Base-by-base conservation (phyloP, 257 asterid genomes). In the Plantago major region DNA sequence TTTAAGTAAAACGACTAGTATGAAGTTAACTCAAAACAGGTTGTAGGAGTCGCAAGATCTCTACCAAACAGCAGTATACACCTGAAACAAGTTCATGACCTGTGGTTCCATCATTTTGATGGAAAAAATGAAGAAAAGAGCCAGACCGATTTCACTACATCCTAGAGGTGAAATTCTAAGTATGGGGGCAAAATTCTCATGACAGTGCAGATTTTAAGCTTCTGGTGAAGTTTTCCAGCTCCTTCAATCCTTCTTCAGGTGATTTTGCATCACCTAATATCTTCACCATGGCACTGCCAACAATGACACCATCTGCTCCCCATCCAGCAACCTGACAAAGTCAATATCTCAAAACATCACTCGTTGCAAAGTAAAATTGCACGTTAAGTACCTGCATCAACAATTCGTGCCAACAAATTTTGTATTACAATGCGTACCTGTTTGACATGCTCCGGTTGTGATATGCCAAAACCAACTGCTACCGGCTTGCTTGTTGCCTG, bases 301-400 rank as follows among this genome's bases (percentile, higher is more conserved):
- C 90, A 64, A 90, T 90, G 68, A 90, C 95, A 3, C 97, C 97
- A 28, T 87, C 97, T 16, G 97, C 97, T 70, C 97, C 97, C 95
- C 97, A 90, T 49, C 67, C 84, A 4, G 84, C 92, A 63, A 90
- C 79, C 97, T 89, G 87, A 42, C 62, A 66, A 45, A 38, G 17
- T 22, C 18, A 5, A 33, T n/a, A 53, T 58, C 18, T 33, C 18
- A 40, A 16, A 49, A 52, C 62, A 43, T 62, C 19, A 74, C 33
- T 40, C 58, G 11, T 11, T n/a, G 40, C 40, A 22, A 18, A 59
- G 5, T 16, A 15, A 16, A 26, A 10, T 19, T 59, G 40, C 54
- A 19, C 11, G 11, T 13, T 44, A 10, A 0, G 11, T 16, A 12
- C 42, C 10, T 17, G 26, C 12, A 18, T 33, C 40, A 7, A 16